Evolutionary conservation across 768 basidiomycete genomes (phyloP), one percentile per base, ranked within the genome.

Genomic region (Pleurotus platypus): DNA sequence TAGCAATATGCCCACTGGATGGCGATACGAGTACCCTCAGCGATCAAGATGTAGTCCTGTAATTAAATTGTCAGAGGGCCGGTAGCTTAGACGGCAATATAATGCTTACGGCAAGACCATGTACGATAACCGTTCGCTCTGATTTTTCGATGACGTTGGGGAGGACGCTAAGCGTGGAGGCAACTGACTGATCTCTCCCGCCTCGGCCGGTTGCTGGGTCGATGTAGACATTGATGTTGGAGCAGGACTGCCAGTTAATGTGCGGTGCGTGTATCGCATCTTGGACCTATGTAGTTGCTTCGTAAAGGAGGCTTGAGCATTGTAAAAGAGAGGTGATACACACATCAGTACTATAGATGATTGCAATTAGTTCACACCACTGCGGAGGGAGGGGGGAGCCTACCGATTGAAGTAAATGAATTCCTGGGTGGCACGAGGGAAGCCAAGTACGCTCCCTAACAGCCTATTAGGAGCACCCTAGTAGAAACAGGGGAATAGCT

Each of bases 131-230:
- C 0, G 76, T 79, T 53, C 86, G 73, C 48, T 79, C 75, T 47
- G 75, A 87, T 70, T 86, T 86, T 65, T 88, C 86, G 58, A 89
- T 88, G 57, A 86, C 86, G 58, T 77, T 85, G 1, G 86, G 84
- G 1, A 89, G 73, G 2, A 88, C 82, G 9, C 80, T 84, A 50
- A 88, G 72, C 0, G 79, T 80, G 2, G 86, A 80, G 0, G 85
- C 79, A 16, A 83, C 77, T 15, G 83, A 85, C 40, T 70, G 68
- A 61, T 88, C 87, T n/a, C 64, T 64, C 13, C 77, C 75, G 20
- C 60, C 62, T 12, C 63, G 65, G 8, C 73, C 73, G 46, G 70
- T 71, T 9, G 58, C 57, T 2, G 76, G 74, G 27, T 82, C 63
- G 27, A 81, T 73, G 63, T 86, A 87, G 7, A 87, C 86, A 35